phyloP scores from a whole-genome alignment of 495 filamentous ascomycete genomes.

The Platismatia glauca region DNA sequence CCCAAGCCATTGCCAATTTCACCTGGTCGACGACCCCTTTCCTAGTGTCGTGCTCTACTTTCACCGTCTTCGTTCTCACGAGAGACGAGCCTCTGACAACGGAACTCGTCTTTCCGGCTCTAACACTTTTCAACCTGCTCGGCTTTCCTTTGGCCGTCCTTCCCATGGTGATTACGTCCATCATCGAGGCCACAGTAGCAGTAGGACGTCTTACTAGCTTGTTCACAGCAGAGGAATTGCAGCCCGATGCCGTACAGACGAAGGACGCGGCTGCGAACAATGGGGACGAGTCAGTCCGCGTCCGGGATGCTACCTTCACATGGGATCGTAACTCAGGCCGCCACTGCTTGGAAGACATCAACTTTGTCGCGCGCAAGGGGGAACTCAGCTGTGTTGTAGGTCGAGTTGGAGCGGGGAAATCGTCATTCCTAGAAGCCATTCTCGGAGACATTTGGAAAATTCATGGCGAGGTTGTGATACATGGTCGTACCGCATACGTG shows the following conservation, averaged over 20 bases:
- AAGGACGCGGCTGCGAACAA: conserved; percentile 57
- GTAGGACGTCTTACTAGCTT: conserved; percentile 78
- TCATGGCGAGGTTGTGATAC: conserved; percentile 73
- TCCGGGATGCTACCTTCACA: conserved; percentile 82
- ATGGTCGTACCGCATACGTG: conserved; percentile 80
- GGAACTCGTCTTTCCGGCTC: conserved; percentile 88
- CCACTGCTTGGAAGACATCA: conserved; percentile 63
- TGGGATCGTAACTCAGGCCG: conserved; percentile 73
- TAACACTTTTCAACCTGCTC: conserved; percentile 86
- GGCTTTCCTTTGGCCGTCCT: conserved; percentile 92
- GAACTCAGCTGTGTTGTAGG: conserved; percentile 91
- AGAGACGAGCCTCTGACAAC: conserved; percentile 74
- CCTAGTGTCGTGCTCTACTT: conserved; percentile 94
- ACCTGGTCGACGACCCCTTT: conserved; percentile 99
- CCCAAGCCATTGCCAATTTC: conserved; percentile 90
- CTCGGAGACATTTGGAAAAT: conserved; percentile 88
- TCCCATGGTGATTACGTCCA: conserved; percentile 94
- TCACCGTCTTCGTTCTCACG: conserved; percentile 86
- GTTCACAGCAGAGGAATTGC: conserved; percentile 82
- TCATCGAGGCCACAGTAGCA: conserved; percentile 93
- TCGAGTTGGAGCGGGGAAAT: conserved; percentile 91
- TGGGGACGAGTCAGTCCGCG: conserved; percentile 76
- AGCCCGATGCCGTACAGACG: conserved; percentile 66
- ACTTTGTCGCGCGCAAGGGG: conserved; percentile 79
- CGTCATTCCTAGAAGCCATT: conserved; percentile 77